These are phyloP conservation scores for Aspergillus sp. DNA, from an alignment of 2,329 filamentous ascomycete genomes.

Conservation along the genomic window DNA sequence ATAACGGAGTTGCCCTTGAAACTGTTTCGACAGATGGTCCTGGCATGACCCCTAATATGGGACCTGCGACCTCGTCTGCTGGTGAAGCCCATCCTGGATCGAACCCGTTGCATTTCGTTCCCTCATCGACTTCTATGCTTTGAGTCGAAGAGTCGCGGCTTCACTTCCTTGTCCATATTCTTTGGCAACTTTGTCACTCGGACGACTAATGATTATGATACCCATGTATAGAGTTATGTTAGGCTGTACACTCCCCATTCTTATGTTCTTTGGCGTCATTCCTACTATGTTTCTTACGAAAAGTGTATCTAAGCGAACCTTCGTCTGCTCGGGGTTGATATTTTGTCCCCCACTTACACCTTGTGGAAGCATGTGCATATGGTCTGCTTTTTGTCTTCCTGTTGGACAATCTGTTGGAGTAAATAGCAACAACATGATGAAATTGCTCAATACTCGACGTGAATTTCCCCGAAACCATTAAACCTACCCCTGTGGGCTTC, in stretches of 20 bases:
- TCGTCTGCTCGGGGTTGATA: too few relatives aligned
- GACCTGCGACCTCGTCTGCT: background rate
- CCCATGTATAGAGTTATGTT: conserved; percentile 18
- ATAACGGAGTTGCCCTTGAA: conserved; percentile 43
- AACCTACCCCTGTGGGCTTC: too few relatives aligned
- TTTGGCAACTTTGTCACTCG: conserved; percentile 2
- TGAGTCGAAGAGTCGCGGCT: conserved; percentile 7
- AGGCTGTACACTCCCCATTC: conserved; percentile 1
- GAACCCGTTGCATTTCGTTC: conserved; percentile 17
- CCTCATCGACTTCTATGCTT: conserved; percentile 22
- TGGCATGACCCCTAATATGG: conserved; percentile 1
- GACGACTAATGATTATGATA: conserved; percentile 29
- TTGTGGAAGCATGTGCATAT: background rate
- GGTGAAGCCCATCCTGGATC: conserved; percentile 4
- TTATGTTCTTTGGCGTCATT: background rate
- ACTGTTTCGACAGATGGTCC: conserved; percentile 9
- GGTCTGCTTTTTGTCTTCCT: background rate
- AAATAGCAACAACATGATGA: background rate
- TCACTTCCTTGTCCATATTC: conserved; percentile 1
- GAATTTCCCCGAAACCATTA: too few relatives aligned
- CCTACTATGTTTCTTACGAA: background rate
- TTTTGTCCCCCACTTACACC: too few relatives aligned
- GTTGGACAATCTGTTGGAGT: background rate
- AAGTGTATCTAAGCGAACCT: background rate
- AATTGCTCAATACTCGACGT: too few relatives aligned